Percentiles rank a stretch among this genome's conserved stretches.
Evolutionary conservation across 1,139 yeast genomes (phyloP).

Genomic region (Casaregolazyma lundiana): DNA sequence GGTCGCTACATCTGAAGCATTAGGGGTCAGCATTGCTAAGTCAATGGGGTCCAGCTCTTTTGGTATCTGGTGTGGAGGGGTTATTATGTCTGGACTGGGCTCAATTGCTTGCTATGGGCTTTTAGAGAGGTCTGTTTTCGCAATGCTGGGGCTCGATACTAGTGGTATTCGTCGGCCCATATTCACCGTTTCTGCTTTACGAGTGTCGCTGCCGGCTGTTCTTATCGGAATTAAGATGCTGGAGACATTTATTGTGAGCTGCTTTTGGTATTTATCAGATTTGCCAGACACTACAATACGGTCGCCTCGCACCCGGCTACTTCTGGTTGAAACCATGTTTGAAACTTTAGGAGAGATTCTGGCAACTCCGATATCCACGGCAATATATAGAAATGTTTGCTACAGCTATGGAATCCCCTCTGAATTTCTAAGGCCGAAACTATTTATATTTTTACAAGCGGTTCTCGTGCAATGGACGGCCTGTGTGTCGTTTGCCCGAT

Average conservation of each 20-base stretch:
- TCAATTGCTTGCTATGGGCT: background rate
- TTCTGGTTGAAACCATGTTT: constrained; percentile 1
- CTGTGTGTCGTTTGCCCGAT: background rate
- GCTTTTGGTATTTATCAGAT: background rate
- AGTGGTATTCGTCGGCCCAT: background rate
- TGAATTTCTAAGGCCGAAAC: background rate
- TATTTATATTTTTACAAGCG: constrained; percentile 1
- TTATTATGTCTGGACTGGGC: background rate
- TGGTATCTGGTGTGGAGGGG: background rate
- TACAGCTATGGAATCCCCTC: constrained; percentile 2
- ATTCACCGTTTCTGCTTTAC: background rate
- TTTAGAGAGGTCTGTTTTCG: background rate
- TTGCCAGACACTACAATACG: background rate
- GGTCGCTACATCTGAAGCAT: background rate
- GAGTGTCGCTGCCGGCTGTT: background rate
- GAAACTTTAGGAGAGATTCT: background rate
- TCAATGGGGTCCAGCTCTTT: background rate
- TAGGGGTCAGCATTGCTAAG: background rate
- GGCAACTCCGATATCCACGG: background rate
- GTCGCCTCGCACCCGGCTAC: background rate
- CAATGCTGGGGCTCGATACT: background rate
- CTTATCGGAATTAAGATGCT: background rate
- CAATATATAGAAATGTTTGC: background rate
- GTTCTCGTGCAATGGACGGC: constrained; percentile 6
- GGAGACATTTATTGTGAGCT: background rate